phyloP scores from a whole-genome alignment of 345 rosid species.

The Brassica cretica region DNA sequence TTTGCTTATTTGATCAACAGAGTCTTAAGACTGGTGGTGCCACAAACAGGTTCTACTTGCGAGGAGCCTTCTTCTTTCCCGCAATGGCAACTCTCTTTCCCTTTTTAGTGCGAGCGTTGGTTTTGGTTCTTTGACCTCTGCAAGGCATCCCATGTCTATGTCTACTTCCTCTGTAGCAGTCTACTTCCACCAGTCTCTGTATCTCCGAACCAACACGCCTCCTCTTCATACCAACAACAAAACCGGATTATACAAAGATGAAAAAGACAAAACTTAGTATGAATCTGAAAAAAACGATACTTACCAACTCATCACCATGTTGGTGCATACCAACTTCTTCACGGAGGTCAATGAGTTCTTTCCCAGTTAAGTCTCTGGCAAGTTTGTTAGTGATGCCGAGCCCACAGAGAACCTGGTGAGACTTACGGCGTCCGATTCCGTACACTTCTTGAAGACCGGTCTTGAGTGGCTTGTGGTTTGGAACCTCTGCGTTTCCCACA shows the following conservation, averaged over 20 bases:
- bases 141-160: slow-evolving; percentile 57
- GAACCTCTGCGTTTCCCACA: slow-evolving; percentile 70
- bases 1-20: slow-evolving; percentile 24
- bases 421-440: slow-evolving; percentile 65
- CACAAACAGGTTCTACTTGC: slow-evolving; percentile 28
- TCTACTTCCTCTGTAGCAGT: slow-evolving; percentile 59
- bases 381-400: slow-evolving; percentile 64
- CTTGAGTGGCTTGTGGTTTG: slow-evolving; percentile 55
- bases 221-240: slow-evolving; percentile 29
- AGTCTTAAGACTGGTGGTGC: neutral
- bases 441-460: slow-evolving; percentile 67
- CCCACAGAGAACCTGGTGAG: slow-evolving; percentile 64
- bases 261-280: neutral
- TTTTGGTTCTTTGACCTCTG: slow-evolving; percentile 59
- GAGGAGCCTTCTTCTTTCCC: slow-evolving; percentile 48
- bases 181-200: slow-evolving; percentile 52
- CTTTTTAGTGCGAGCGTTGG: slow-evolving; percentile 54
- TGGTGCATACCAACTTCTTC: slow-evolving; percentile 63
- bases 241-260: neutral
- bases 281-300: neutral
- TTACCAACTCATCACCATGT: slow-evolving; percentile 74
- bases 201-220: slow-evolving; percentile 53
- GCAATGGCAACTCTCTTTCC: slow-evolving; percentile 42
- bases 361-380: slow-evolving; percentile 67
- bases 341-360: slow-evolving; percentile 64